Evolutionary conservation across 108 stramenopile species (phyloP).

Genomic region (Cyclotella sp.): DNA sequence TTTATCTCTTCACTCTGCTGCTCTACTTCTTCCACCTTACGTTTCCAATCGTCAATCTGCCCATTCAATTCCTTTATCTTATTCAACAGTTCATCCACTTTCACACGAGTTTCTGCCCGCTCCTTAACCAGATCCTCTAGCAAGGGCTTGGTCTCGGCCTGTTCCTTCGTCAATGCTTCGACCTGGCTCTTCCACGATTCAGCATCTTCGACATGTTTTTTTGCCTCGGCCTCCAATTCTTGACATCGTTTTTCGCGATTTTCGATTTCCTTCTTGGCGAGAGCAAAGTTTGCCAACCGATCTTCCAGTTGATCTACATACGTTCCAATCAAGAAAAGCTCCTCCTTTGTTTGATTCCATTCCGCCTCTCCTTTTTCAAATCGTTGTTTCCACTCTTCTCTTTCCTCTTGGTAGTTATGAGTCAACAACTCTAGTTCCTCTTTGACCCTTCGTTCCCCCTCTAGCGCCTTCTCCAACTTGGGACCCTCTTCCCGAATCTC

Average conservation of each 20-base stretch:
- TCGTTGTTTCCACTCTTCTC: constrained; percentile 54
- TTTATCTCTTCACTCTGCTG: constrained; percentile 40
- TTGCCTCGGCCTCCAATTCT: constrained; percentile 53
- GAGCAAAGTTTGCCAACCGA: constrained; percentile 74
- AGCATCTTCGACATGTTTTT: constrained; percentile 40
- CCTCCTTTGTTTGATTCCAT: constrained; percentile 67
- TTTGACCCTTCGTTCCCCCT: constrained; percentile 72
- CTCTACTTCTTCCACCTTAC: constrained; percentile 49
- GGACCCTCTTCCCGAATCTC: constrained; percentile 87
- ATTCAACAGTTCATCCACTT: constrained; percentile 55
- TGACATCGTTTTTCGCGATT: constrained; percentile 70
- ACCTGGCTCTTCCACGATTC: constrained; percentile 46
- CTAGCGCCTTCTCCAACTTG: constrained; percentile 60
- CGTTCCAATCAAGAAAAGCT: constrained; percentile 66
- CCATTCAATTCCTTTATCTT: constrained; percentile 49
- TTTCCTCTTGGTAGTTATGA: constrained; percentile 7
- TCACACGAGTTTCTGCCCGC: constrained; percentile 56
- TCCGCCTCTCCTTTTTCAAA: constrained; percentile 40
- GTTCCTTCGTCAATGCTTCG: constrained; percentile 49
- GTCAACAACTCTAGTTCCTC: constrained; percentile 67
- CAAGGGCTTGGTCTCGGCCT: constrained; percentile 66
- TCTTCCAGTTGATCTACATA: constrained; percentile 85
- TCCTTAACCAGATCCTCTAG: constrained; percentile 72
- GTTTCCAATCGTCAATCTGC: constrained; percentile 50
- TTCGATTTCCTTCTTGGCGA: constrained; percentile 78